These are phyloP conservation scores for Globisporangium radiosum DNA, from an alignment of 352 stramenopile species.

Conservation along the genomic window DNA sequence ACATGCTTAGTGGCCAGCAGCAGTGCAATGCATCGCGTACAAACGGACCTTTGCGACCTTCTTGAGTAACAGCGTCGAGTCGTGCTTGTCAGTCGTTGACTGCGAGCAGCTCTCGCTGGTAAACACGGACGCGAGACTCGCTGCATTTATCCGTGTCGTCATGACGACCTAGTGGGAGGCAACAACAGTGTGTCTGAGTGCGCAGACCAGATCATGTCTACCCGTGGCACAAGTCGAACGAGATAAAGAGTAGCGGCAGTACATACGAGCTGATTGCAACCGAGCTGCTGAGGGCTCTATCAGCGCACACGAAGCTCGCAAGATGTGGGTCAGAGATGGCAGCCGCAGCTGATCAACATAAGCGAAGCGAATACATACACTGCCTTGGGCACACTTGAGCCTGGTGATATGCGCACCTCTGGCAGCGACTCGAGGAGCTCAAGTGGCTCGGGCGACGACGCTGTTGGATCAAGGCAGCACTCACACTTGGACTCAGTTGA, in stretches of 20 bases:
- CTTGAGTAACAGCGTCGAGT: slow-evolving; percentile 10
- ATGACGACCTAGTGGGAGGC: not conserved
- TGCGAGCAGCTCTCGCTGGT: not conserved
- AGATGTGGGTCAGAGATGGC: not conserved
- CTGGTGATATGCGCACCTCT: slow-evolving; percentile 10
- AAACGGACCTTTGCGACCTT: slow-evolving; percentile 18
- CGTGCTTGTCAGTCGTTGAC: not conserved
- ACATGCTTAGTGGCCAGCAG: not conserved
- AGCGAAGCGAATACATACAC: not conserved
- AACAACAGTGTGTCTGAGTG: not conserved
- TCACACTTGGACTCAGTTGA: too few species aligned
- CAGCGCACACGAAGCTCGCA: not conserved
- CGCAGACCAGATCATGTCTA: not conserved
- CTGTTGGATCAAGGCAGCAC: not conserved
- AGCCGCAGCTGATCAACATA: not conserved
- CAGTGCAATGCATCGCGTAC: not conserved
- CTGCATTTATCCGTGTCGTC: slow-evolving; percentile 1
- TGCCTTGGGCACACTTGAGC: too few species aligned
- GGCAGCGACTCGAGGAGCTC: slow-evolving; percentile 25
- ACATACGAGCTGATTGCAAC: not conserved
- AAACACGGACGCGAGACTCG: slow-evolving; percentile 6
- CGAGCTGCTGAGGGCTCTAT: not conserved
- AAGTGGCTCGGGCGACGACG: slow-evolving; percentile 17
- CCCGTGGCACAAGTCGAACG: not conserved
- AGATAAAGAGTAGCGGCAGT: not conserved